These are phyloP conservation scores for Xanthoconium separans DNA, from an alignment of 1,284 basidiomycete genomes.

Conservation along the genomic window DNA sequence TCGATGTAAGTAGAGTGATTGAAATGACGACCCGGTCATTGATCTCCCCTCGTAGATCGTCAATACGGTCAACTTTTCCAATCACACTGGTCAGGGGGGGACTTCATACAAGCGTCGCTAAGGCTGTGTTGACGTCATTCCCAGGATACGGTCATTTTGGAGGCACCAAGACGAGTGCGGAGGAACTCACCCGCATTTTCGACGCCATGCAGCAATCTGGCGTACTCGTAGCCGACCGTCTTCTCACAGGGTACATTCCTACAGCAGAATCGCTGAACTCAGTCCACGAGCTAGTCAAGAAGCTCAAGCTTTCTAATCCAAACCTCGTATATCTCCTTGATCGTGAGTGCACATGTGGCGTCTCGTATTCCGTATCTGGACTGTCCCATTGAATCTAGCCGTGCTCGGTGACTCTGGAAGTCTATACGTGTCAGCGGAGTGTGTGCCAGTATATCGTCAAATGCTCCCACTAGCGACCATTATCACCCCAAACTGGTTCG, in stretches of 20 bases:
- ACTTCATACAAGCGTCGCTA: neutral
- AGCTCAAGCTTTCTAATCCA: slow-evolving; percentile 56
- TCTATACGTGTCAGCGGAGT: slow-evolving; percentile 86
- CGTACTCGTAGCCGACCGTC: slow-evolving; percentile 58
- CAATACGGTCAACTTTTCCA: slow-evolving; percentile 95
- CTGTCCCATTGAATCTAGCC: slow-evolving; percentile 66
- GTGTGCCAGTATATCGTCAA: slow-evolving; percentile 84
- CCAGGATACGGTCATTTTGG: slow-evolving; percentile 76
- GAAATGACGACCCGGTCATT: slow-evolving; percentile 17
- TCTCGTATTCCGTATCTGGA: slow-evolving; percentile 2
- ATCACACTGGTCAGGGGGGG: slow-evolving; percentile 78
- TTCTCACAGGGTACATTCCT: slow-evolving; percentile 89
- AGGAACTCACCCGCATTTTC: slow-evolving; percentile 70
- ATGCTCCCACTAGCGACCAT: slow-evolving; percentile 84
- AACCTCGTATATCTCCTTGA: slow-evolving; percentile 84
- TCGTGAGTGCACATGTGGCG: slow-evolving; percentile 55
- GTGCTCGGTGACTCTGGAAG: slow-evolving; percentile 89
- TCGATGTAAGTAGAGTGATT: slow-evolving; percentile 72
- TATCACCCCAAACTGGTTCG: slow-evolving; percentile 98
- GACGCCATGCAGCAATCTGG: slow-evolving; percentile 67
- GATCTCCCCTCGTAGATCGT: slow-evolving; percentile 63
- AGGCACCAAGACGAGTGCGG: slow-evolving; percentile 70
- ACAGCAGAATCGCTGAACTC: slow-evolving; percentile 76
- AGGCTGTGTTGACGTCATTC: neutral
- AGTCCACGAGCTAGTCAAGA: slow-evolving; percentile 63